phyloP scores from a whole-genome alignment of 331 rosid species.

The Malus hybrid region DNA sequence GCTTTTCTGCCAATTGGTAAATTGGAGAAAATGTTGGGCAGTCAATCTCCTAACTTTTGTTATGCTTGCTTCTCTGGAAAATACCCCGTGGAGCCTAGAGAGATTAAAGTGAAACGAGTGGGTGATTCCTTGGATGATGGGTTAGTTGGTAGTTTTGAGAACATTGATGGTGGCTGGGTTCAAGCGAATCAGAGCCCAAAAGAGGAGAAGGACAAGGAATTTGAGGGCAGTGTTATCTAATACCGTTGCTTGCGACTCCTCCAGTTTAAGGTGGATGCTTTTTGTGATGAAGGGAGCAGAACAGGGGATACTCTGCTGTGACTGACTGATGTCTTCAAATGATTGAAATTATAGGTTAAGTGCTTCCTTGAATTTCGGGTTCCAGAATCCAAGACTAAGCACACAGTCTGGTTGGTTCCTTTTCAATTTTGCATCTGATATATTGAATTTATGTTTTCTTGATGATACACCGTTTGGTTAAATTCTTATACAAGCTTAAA shows the following conservation, averaged over 20 bases:
- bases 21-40: conserved; percentile 38
- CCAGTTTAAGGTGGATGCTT: not conserved
- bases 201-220: conserved; percentile 13
- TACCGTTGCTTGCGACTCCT: not conserved
- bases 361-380: conserved; percentile 18
- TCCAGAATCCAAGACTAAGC: conserved; percentile 1
- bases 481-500: not conserved
- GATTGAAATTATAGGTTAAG: conserved; percentile 2
- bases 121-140: conserved; percentile 93
- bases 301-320: not conserved
- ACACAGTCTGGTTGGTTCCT: conserved; percentile 13
- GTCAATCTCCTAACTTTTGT: conserved; percentile 51
- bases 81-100: conserved; percentile 70
- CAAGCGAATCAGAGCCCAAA: conserved; percentile 43
- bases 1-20: conserved; percentile 68
- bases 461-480: conserved; percentile 5
- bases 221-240: conserved; percentile 27
- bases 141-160: conserved; percentile 65
- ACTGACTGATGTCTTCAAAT: not conserved
- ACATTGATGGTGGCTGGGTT: conserved; percentile 82
- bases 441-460: conserved; percentile 4
- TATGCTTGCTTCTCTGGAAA: conserved; percentile 82
- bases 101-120: conserved; percentile 40
- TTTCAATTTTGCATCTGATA: conserved; percentile 18
- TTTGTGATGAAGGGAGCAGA: conserved; percentile 3